Base-by-base conservation (phyloP, 805 yeast species). In the Groenewaldozyma salmanticensis region DNA sequence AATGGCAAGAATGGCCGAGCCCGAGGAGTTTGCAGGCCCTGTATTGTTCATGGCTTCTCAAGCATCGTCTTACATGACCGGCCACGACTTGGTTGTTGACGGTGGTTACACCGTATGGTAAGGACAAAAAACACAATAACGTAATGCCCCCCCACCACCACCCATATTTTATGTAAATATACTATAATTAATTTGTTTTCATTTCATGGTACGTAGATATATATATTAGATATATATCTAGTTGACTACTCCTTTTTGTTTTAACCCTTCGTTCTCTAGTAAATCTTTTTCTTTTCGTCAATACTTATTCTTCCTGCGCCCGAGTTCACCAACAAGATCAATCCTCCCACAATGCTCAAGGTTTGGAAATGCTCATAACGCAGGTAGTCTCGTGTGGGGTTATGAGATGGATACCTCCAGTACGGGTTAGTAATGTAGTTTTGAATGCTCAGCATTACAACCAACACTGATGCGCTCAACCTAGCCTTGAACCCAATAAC, bases 301-400 rank as follows among this genome's bases (percentile, higher is more conserved):
- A 90, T 67, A 21, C 95, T 83, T 49, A 90, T 71, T 53, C 83
- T 88, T 38, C 98, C 98, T 22, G 97, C 97, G 47, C 98, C 98
- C 3, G 95, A 85, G 65, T 83, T 86, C 45, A 85, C 95, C 46
- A 92, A 84, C 51, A 92, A 68, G 47, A 90, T 66, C 48, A 90
- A 74, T 1, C 97, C 98, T 43, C 98, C 98, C 38, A 90, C 88
- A 59, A 90, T 90, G 43, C 94, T 81, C 58, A 90, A 70, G 31
- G 95, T 86, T 67, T 92, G 98, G 73, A 82, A 90, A 62, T 83
- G 84, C 64, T 88, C 97, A 62, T 88, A 92, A 62, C 83, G 83
- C 60, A 86, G 66, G 62, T 77, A 83, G 64, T 90, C 98, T 56
- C 96, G 78, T 62, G 79, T 75, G 27, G 90, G 76, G 53, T 81